Evolutionary conservation across 2,329 filamentous ascomycete species (phyloP), one percentile per base, ranked within the genome.

Genomic region (Penicillium aurantiogriseum): DNA sequence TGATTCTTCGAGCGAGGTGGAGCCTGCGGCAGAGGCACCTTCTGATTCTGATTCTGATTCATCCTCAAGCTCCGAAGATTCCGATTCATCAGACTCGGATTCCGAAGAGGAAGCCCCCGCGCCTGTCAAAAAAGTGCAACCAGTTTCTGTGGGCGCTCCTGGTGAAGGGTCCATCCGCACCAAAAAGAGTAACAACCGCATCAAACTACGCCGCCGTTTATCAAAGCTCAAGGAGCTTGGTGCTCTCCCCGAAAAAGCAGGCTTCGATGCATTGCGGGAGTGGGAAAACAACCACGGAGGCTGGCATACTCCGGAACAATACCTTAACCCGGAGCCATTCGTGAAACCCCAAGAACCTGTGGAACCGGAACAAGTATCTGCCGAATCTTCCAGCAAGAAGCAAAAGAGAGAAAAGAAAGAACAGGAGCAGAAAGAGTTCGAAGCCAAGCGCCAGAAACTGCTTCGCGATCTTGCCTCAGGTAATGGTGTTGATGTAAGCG

Each of bases 141-240:
- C 52, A 13, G 54, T 54, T 21, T 66, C 65, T 36, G 48, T 66
- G 33, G 72, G 71, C 15, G 70, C 79, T 49, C 81, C 83, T 43
- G 78, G 79, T 5, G 52, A 78, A 58, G 86, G 86, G 17, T 77
- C 76, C 33, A 62, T 67, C 23, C 64, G 69, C 19, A 89, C 86
- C 0, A 79, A 80, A 50, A 73, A 74, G 25, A 81, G 85, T 59
- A 89, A 89, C 62, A 66, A 73, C 31, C 79, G 86, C 39, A 79
- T 79, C 40, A 80, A 80, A 55, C 72, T 81, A 51, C 71, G 76
- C 39, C 80, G 80, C 56, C 75, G 76, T 56, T 72, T 88, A 11
- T 72, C 74, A 4, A 76, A 78, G 55, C 74, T 88, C 8, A 85
- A 87, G 63, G 69, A 77, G 19, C 70, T 79, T n/a, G 84, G 83